A percentile compares a stretch with the other conserved stretches of the same genome.
Evolutionary conservation across 352 stramenopile genomes (phyloP).

Genomic region (Pythium plurisporium): DNA sequence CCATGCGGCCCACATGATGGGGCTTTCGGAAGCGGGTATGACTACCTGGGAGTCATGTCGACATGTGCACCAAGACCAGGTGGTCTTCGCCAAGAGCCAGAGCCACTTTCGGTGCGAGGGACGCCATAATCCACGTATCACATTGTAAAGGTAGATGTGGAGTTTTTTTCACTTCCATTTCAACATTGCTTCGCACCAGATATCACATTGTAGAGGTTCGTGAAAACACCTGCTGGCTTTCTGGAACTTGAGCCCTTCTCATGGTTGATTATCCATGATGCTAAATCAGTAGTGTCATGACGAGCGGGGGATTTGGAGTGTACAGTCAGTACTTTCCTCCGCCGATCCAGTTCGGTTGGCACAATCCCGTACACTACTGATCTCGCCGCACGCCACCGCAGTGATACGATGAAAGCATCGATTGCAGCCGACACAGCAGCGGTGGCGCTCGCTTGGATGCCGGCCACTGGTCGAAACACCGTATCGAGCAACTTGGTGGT

Average conservation of each 20-base stretch:
- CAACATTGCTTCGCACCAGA: too few species aligned
- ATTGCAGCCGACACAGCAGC: too few species aligned
- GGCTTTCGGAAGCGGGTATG: background rate
- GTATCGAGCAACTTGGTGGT: too few species aligned
- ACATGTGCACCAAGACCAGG: background rate
- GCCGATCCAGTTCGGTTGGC: too few species aligned
- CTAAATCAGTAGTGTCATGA: background rate
- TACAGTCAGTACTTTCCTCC: too few species aligned
- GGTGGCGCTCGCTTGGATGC: too few species aligned
- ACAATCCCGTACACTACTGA: too few species aligned
- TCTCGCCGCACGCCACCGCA: too few species aligned
- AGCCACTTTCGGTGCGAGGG: background rate
- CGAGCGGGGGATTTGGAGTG: too few species aligned
- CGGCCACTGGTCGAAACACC: too few species aligned
- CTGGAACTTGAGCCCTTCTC: background rate
- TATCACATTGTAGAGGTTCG: background rate
- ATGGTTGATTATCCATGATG: background rate
- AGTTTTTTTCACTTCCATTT: background rate
- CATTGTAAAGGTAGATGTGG: background rate
- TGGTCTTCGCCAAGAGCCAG: background rate
- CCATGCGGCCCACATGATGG: too few species aligned
- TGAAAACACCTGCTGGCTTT: background rate
- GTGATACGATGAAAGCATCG: too few species aligned
- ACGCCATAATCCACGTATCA: background rate
- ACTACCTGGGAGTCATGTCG: conserved; percentile 3